Percentiles rank a stretch among this genome's conserved stretches.
Evolutionary conservation across 768 basidiomycete species (phyloP).

Genomic region (Pleurotus platypus): DNA sequence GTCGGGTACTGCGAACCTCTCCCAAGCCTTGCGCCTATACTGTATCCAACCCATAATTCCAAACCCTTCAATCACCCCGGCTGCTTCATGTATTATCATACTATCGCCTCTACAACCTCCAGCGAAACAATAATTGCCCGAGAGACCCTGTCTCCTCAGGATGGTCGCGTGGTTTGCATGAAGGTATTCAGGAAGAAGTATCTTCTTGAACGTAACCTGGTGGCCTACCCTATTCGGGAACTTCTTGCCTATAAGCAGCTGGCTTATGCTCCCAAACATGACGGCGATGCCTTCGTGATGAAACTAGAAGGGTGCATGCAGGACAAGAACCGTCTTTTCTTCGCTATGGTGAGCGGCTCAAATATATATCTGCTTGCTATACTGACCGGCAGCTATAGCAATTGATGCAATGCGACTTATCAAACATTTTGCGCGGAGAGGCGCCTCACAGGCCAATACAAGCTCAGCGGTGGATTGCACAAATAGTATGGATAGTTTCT

Average conservation of each 20-base stretch:
- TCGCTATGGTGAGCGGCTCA: conserved; percentile 32
- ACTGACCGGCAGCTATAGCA: conserved; percentile 21
- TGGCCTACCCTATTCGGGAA: conserved; percentile 24
- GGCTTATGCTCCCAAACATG: conserved; percentile 15
- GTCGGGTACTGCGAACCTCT: background rate
- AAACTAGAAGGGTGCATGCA: conserved; percentile 32
- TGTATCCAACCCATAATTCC: background rate
- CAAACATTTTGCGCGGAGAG: conserved; percentile 21
- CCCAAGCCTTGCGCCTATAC: background rate
- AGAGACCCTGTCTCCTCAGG: background rate
- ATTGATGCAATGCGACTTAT: conserved; percentile 34
- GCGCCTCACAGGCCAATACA: conserved; percentile 20
- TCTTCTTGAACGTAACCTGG: conserved; percentile 9
- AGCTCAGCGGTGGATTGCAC: conserved; percentile 35
- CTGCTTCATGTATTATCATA: background rate
- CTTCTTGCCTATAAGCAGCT: conserved; percentile 31
- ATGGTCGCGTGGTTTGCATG: conserved; percentile 31
- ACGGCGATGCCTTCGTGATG: conserved; percentile 33
- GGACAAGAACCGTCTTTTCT: conserved; percentile 23
- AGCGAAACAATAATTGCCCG: background rate
- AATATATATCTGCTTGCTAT: too few species aligned
- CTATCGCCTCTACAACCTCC: background rate
- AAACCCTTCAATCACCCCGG: background rate
- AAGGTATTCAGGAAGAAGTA: conserved; percentile 27
- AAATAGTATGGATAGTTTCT: conserved; percentile 25